A percentile compares a stretch with the other conserved stretches of the same genome.
phyloP scores from a whole-genome alignment of 2,329 filamentous ascomycete species.

The Fusarium succisae region DNA sequence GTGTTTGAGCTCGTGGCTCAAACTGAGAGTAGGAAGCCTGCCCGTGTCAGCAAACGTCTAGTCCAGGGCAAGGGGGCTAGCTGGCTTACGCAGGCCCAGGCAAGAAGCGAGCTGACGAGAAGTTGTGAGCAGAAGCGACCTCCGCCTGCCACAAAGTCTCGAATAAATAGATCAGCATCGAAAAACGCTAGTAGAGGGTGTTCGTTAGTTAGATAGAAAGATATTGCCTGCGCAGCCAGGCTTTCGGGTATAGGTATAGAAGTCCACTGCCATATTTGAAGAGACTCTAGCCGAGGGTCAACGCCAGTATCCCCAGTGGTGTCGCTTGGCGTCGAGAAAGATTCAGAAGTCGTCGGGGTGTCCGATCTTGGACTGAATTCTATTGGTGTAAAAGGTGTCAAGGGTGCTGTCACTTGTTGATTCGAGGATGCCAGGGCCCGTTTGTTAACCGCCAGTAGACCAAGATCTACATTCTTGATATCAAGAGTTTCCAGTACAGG shows the following conservation, averaged over 20 bases:
- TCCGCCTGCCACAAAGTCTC: background rate
- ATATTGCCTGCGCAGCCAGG: constrained; percentile 1
- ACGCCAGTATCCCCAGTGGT: background rate
- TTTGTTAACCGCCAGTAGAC: background rate
- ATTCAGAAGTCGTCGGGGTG: background rate
- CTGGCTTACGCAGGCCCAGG: constrained; percentile 14
- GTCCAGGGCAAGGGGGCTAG: rapidly evolving
- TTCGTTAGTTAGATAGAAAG: constrained; percentile 7
- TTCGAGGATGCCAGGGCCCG: background rate
- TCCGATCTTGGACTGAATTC: background rate
- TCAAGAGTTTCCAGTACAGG: background rate
- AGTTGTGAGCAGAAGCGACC: constrained; percentile 12
- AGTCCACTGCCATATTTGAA: constrained; percentile 20
- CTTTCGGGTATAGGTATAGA: background rate
- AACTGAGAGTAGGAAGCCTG: constrained; percentile 19
- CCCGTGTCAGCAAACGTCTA: rapidly evolving
- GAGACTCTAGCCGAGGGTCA: background rate
- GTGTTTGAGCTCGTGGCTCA: background rate
- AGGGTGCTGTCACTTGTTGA: background rate
- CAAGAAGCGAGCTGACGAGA: constrained; percentile 11
- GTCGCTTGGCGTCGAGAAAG: background rate
- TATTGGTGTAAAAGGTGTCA: rapidly evolving
- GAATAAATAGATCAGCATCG: constrained; percentile 2
- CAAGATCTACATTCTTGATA: background rate
- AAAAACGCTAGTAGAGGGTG: constrained; percentile 13